phyloP scores from a whole-genome alignment of 345 rosid genomes.

The Arabidopsis suecica region DNA sequence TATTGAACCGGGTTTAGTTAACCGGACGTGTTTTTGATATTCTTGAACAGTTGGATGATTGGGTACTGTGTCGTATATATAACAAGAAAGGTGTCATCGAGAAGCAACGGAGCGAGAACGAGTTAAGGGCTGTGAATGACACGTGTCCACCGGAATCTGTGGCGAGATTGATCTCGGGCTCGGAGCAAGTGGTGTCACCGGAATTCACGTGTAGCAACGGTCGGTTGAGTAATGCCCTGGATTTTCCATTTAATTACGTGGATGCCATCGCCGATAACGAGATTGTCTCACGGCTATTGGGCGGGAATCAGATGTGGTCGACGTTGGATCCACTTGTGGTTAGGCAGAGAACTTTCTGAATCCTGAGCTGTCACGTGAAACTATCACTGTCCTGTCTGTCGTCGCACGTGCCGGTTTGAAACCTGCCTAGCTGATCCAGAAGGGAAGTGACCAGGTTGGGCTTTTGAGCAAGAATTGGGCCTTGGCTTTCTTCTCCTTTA shows the following conservation, averaged over 20 bases:
- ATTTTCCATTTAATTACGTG: constrained; percentile 54
- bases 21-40: constrained; percentile 25
- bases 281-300: constrained; percentile 47
- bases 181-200: constrained; percentile 83
- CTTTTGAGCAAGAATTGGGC: constrained; percentile 13
- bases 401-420: constrained; percentile 26
- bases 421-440: background rate
- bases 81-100: constrained; percentile 85
- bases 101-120: constrained; percentile 50
- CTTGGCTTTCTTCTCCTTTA: background rate
- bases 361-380: constrained; percentile 35
- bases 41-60: constrained; percentile 73
- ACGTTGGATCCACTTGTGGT: constrained; percentile 75
- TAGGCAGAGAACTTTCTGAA: constrained; percentile 49
- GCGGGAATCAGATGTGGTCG: constrained; percentile 65
- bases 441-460: background rate
- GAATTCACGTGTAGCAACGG: constrained; percentile 68
- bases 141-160: constrained; percentile 58
- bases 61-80: constrained; percentile 96
- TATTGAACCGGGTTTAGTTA: constrained; percentile 6
- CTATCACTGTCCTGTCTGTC: background rate
- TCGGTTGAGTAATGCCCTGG: constrained; percentile 42
- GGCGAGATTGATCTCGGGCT: constrained; percentile 66
- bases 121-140: constrained; percentile 41
- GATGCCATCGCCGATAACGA: constrained; percentile 52